phyloP scores from a whole-genome alignment of 164 flowering plant genomes.

The Buxus sempervirens region DNA sequence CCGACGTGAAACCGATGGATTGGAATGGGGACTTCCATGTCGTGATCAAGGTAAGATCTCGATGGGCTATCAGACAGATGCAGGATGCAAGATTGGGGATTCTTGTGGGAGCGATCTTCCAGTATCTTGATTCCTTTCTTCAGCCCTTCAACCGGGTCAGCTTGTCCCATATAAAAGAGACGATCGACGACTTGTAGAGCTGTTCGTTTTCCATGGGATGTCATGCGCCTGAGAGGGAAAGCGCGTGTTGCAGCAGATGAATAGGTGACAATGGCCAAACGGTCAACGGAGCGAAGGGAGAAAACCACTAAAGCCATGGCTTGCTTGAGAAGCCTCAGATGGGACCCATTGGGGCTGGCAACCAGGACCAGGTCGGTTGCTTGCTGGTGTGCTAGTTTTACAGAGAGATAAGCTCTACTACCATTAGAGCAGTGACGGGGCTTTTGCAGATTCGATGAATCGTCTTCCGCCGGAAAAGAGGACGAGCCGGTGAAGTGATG shows the following conservation, averaged over 20 bases:
- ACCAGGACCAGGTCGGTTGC: slow-evolving; percentile 79
- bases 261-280: slow-evolving; percentile 71
- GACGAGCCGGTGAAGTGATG: slow-evolving; percentile 21
- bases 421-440: slow-evolving; percentile 17
- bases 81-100: slow-evolving; percentile 57
- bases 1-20: slow-evolving; percentile 74
- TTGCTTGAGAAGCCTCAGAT: slow-evolving; percentile 81
- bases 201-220: slow-evolving; percentile 69
- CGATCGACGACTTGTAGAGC: slow-evolving; percentile 88
- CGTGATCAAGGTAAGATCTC: slow-evolving; percentile 37
- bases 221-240: slow-evolving; percentile 81
- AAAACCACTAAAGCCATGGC: slow-evolving; percentile 74
- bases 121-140: slow-evolving; percentile 68
- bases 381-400: slow-evolving; percentile 51
- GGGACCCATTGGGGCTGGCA: slow-evolving; percentile 77
- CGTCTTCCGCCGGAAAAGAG: slow-evolving; percentile 15
- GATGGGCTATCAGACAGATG: slow-evolving; percentile 72
- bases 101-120: slow-evolving; percentile 60
- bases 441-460: slow-evolving; percentile 22
- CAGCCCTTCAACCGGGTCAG: slow-evolving; percentile 73
- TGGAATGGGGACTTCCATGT: slow-evolving; percentile 37
- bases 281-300: slow-evolving; percentile 77
- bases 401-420: slow-evolving; percentile 54
- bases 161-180: slow-evolving; percentile 71
- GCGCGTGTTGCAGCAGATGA: slow-evolving; percentile 73